phyloP scores from a whole-genome alignment of 2,329 filamentous ascomycete genomes.

The Penicillium sp. region DNA sequence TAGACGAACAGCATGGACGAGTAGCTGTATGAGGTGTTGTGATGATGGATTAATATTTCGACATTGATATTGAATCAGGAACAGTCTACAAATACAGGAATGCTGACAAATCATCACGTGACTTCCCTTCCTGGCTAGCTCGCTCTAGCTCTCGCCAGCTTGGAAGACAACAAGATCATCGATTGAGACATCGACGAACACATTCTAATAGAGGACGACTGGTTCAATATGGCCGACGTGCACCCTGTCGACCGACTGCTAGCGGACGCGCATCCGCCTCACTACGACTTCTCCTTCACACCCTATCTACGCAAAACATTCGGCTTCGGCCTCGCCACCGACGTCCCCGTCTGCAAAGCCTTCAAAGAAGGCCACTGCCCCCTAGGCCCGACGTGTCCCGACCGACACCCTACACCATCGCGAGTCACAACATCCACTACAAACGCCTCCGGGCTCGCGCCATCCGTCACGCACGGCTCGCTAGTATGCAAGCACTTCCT shows the following conservation, averaged over 20 bases:
- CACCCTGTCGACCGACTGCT: conserved; percentile 29
- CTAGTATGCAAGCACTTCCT: conserved; percentile 99
- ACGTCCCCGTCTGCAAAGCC: conserved; percentile 78
- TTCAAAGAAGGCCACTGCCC: conserved; percentile 85
- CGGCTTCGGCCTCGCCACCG: conserved; percentile 75
- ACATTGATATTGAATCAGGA: no score
- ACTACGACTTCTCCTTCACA: conserved; percentile 73
- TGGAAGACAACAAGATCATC: no score
- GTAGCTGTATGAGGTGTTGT: no score
- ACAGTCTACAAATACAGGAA: no score
- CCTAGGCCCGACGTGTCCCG: conserved; percentile 75
- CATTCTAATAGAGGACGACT: no score
- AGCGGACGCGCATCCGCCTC: conserved; percentile 31
- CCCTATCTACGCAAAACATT: conserved; percentile 80
- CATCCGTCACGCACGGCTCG: conserved; percentile 43
- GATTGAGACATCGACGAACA: no score
- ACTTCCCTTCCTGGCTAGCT: no score
- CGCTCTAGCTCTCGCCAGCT: no score
- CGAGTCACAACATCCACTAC: conserved; percentile 42
- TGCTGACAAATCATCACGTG: no score
- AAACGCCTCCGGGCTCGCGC: conserved; percentile 38
- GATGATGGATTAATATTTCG: no score
- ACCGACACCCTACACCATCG: conserved; percentile 65
- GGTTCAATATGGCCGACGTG: conserved; percentile 38
- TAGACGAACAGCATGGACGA: no score